Base-by-base conservation (phyloP, 2,329 filamentous ascomycete genomes). In the Orbilia blumenaviensis region DNA sequence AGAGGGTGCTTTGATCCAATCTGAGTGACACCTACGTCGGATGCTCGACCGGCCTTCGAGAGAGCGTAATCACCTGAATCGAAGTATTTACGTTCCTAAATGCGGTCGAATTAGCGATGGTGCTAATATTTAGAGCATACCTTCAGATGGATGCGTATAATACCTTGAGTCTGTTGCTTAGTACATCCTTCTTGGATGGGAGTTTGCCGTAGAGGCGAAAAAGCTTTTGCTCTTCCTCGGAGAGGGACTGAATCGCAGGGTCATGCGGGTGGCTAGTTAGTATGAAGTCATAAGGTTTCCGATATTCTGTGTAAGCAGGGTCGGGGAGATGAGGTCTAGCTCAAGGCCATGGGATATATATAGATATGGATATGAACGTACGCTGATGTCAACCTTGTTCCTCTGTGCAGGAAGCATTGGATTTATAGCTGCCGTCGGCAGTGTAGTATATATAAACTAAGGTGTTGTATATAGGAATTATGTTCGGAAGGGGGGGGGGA, bases 121-220 rank as follows among this genome's bases (percentile, higher is more conserved):
- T 23, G 5, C 6, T 1, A 4, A 12, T 14, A n/a, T 1, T 10
- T 21, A 46, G 2, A 14, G 18, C 2, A 9, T 2, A 23, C 18
- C 23, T 23, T 46, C 14, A 2, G 10, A 34, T 10, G 25, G 50
- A 36, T 25, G n/a, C 27, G n/a, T 38, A 27, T 6, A 27, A 25
- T 83, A 89, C 88, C 85, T 97, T 97, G 83, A 98, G 89, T 83
- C 98, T 96, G 87, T 98, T 98, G 87, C 96, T 93, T 81, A 98
- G 90, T 81, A 97, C 89, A 84, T 97, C 94, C 84, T 94, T 96
- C 84, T 95, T 95, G 84, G 92, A 96, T 79, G 95, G 95, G 77
- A 98, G 90, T 86, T 98, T 98, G 85, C 95, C 95, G 84, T 99
- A 99, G 79, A 98, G 90, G 79, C 94, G 92, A 87, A 98, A 95